phyloP scores from a whole-genome alignment of 108 stramenopile genomes.

The Cyclostephanos tholiformis region DNA sequence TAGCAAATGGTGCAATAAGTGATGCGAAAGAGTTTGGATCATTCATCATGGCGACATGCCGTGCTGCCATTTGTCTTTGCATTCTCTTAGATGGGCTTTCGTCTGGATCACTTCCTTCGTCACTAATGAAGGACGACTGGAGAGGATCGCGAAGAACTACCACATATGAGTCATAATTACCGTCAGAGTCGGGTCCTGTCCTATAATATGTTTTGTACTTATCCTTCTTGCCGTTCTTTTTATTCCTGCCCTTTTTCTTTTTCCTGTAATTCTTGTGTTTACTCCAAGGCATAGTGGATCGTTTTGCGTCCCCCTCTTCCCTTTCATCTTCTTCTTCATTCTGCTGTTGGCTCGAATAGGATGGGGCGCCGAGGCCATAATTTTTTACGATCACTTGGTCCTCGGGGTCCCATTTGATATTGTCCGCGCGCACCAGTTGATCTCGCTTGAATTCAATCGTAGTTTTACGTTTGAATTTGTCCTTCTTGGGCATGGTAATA shows the following conservation, averaged over 20 bases:
- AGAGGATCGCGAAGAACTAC: constrained; percentile 49
- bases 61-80: constrained; percentile 38
- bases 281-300: constrained; percentile 23
- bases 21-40: constrained; percentile 71
- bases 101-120: constrained; percentile 15
- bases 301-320: not conserved
- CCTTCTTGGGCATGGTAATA: not conserved
- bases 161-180: constrained; percentile 62
- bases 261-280: not conserved
- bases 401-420: constrained; percentile 58
- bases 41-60: constrained; percentile 38
- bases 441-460: constrained; percentile 41
- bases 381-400: constrained; percentile 23
- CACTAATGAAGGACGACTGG: constrained; percentile 17
- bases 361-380: constrained; percentile 25
- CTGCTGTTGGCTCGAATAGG: constrained; percentile 20
- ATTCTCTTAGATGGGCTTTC: constrained; percentile 51
- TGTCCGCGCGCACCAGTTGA: constrained; percentile 64
- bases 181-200: constrained; percentile 66
- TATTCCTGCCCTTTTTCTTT: constrained; percentile 16
- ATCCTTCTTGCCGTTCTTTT: constrained; percentile 47
- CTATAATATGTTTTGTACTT: constrained; percentile 35
- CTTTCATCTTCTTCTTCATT: constrained; percentile 14
- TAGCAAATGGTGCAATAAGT: constrained; percentile 52
- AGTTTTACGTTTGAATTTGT: constrained; percentile 19